phyloP scores from a whole-genome alignment of 2,329 filamentous ascomycete species.

The Huntiella omanensis region DNA sequence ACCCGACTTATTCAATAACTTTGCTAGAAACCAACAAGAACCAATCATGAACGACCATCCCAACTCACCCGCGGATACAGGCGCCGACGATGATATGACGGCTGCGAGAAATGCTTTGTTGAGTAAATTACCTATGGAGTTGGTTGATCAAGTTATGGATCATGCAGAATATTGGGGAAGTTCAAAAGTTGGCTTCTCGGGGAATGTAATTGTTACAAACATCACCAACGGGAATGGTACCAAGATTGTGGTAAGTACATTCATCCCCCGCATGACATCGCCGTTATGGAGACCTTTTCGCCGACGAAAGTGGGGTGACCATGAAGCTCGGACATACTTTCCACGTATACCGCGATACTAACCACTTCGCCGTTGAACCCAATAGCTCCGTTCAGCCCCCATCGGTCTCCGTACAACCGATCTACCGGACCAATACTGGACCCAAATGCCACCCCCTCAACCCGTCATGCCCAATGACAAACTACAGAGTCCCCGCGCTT shows the following conservation, averaged over 20 bases:
- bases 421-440: neutral
- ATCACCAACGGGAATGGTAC: neutral
- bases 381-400: conserved; percentile 24
- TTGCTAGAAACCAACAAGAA: too few relatives aligned
- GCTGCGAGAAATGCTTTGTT: conserved; percentile 29
- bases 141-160: conserved; percentile 38
- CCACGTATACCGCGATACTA: too few relatives aligned
- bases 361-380: too few relatives aligned
- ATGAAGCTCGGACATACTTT: too few relatives aligned
- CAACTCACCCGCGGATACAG: neutral
- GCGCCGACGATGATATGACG: conserved; percentile 24
- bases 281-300: too few relatives aligned
- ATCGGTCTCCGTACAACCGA: conserved; percentile 19
- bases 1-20: too few relatives aligned
- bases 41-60: too few relatives aligned
- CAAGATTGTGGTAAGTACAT: conserved; percentile 2
- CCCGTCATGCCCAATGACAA: neutral
- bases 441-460: neutral
- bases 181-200: conserved; percentile 15
- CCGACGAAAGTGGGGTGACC: too few relatives aligned
- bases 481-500: neutral
- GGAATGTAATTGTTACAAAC: neutral
- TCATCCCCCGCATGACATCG: too few relatives aligned
- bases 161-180: conserved; percentile 44
- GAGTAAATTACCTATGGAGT: conserved; percentile 28